Conservation (phyloP, 306 rosid genomes). For the Gleditsia sinensis region DNA sequence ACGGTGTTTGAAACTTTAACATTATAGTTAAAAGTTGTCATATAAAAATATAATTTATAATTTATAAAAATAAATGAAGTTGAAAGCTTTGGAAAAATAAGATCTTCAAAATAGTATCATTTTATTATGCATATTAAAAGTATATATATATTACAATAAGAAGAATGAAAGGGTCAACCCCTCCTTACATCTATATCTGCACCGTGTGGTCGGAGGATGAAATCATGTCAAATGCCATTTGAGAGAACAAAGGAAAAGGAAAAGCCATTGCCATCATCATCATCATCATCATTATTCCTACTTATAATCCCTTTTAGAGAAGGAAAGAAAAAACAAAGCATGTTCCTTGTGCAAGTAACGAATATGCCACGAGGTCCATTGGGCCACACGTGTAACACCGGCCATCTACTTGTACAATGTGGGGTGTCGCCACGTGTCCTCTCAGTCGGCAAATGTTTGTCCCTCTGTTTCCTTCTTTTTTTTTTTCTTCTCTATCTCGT, state of each 20-base stretch:
- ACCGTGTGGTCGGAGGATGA: neutral
- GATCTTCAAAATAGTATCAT: no score
- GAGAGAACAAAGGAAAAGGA: no score
- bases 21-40: no score
- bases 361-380: slow-evolving; percentile 37
- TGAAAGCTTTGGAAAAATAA: no score
- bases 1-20: no score
- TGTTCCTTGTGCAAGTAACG: slow-evolving; percentile 30
- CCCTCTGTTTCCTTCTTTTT: no score
- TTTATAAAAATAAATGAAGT: no score
- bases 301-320: neutral
- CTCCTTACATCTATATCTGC: neutral
- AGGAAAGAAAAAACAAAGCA: neutral
- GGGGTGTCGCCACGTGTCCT: slow-evolving; percentile 33
- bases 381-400: slow-evolving; percentile 37
- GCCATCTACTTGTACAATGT: slow-evolving; percentile 25
- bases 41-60: no score
- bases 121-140: no score
- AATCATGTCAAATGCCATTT: neutral
- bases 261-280: neutral
- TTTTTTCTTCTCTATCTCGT: neutral
- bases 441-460: neutral
- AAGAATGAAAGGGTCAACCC: no score
- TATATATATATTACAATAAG: no score
- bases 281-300: neutral